Base-by-base conservation (phyloP, 2,329 filamentous ascomycete species). In the Microsporum canis region DNA sequence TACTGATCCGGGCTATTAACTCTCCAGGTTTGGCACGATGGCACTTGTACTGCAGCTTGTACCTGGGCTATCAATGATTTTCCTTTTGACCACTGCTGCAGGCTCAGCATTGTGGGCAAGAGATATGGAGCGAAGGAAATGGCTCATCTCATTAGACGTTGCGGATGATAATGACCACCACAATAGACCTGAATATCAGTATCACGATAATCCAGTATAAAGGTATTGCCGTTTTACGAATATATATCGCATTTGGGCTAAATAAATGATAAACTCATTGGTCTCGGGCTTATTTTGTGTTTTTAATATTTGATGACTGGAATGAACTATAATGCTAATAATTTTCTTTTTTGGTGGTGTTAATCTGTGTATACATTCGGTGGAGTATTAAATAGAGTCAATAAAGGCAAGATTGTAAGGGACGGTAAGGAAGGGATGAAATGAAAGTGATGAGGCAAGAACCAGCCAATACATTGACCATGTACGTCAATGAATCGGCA, bases 51-150 rank as follows among this genome's bases (percentile, higher is more conserved):
- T 97, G 33, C 89, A 96, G 75, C 81, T 97, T n/a, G 80, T 96
- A 6, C 94, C 94, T 0, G 81, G 92, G 10, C 75, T 96, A 57
- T 95, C 88, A n/a, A 95, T 99, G 80, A 85, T 97, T 71, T 96
- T 97, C 72, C 80, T 97, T 43, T 76, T 99, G 66, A 96, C 92
- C 0, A 91, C 88, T 2, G 88, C 91, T 0, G 84, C 85, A 23
- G 94, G 92, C 1, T 87, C 89, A 49, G 92, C 90, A 0, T 77
- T 97, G 39, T 97, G 92, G 91, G 89, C 85, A 1, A 86, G 86
- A 1, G 84, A 87, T 65, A 76, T 96, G 58, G 91, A 97, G 73
- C 78, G 31, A 41, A 57, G 63, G 41, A 62, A 63, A 59, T 45
- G 49, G 17, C 43, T 58, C 17, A 33, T 59, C 10, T 23, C 39